Conservation (phyloP, 1,284 basidiomycete species). For the Cutaneotrichosporon cavernicola region DNA sequence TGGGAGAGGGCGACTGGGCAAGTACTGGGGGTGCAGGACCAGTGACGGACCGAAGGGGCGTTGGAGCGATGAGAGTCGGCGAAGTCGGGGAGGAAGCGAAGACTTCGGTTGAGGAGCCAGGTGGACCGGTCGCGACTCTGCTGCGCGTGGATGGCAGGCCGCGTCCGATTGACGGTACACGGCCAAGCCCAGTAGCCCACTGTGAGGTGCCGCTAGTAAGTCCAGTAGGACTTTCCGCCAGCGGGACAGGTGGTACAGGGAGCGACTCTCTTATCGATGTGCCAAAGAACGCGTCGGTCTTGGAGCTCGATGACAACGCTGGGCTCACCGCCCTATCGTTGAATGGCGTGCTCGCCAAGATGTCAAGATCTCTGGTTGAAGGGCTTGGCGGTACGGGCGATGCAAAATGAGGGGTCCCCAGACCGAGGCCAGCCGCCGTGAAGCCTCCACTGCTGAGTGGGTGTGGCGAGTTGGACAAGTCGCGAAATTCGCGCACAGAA, state of each 20-base stretch:
- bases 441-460: neutral
- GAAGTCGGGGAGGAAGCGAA: constrained; percentile 12
- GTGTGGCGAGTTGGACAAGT: constrained; percentile 10
- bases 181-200: neutral
- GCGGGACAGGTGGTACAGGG: constrained; percentile 36
- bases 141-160: constrained; percentile 15
- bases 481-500: constrained; percentile 9
- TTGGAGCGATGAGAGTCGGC: constrained; percentile 7
- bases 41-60: constrained; percentile 20
- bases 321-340: constrained; percentile 26
- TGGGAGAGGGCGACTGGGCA: constrained; percentile 3
- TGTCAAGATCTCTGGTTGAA: neutral
- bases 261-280: constrained; percentile 25
- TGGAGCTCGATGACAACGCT: constrained; percentile 33
- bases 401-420: neutral
- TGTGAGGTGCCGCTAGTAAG: neutral
- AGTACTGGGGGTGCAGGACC: constrained; percentile 8
- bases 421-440: neutral
- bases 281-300: constrained; percentile 48
- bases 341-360: constrained; percentile 1
- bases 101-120: neutral
- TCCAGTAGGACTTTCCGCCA: neutral
- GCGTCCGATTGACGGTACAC: constrained; percentile 6
- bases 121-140: constrained; percentile 21
- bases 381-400: constrained; percentile 5